Evolutionary conservation across 768 basidiomycete species (phyloP).

Genomic region (Xerocomus potaroensis): DNA sequence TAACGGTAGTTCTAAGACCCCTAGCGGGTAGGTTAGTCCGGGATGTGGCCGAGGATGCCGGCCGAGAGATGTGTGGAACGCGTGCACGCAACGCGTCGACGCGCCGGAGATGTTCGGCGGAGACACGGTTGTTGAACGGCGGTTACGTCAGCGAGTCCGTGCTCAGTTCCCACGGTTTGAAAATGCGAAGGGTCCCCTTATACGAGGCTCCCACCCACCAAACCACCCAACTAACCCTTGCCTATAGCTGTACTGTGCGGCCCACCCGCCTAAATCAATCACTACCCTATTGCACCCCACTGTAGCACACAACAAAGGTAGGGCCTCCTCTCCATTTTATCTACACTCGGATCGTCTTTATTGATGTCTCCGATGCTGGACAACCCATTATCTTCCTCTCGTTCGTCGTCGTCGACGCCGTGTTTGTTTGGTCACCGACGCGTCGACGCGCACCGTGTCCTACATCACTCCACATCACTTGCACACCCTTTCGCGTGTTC

Average conservation of each 20-base stretch:
- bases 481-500: slow-evolving; percentile 28
- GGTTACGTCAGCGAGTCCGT: slow-evolving; percentile 35
- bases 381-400: slow-evolving; percentile 11
- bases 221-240: slow-evolving; percentile 35
- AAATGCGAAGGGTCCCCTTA: slow-evolving; percentile 29
- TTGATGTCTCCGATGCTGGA: slow-evolving; percentile 19
- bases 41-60: slow-evolving; percentile 18
- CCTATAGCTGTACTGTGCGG: slow-evolving; percentile 35
- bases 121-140: slow-evolving; percentile 30
- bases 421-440: slow-evolving; percentile 38
- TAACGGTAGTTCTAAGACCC: slow-evolving; percentile 9
- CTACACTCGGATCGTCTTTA: slow-evolving; percentile 19
- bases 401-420: slow-evolving; percentile 26
- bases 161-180: slow-evolving; percentile 33
- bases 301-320: slow-evolving; percentile 31
- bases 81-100: slow-evolving; percentile 10
- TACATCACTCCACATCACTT: slow-evolving; percentile 26
- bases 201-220: slow-evolving; percentile 37
- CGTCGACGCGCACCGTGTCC: slow-evolving; percentile 33
- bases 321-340: slow-evolving; percentile 19
- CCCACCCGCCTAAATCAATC: slow-evolving; percentile 33
- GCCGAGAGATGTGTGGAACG: slow-evolving; percentile 8
- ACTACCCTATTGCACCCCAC: slow-evolving; percentile 19
- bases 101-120: slow-evolving; percentile 23
- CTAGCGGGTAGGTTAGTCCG: slow-evolving; percentile 4